Evolutionary conservation across 2,329 filamentous ascomycete genomes (phyloP).

Genomic region (Exophiala mesophila): DNA sequence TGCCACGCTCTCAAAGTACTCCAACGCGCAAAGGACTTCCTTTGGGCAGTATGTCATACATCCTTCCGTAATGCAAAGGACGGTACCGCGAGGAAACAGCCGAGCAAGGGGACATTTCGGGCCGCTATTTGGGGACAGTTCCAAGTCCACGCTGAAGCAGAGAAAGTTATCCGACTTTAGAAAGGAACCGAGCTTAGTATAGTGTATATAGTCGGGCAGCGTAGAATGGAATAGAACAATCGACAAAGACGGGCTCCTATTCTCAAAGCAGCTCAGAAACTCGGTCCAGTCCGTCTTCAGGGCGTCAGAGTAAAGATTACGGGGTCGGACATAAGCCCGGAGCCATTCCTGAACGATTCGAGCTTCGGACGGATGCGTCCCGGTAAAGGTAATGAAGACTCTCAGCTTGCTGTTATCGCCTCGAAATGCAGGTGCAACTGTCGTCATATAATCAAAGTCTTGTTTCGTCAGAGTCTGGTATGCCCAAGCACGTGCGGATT

Average conservation of each 20-base stretch:
- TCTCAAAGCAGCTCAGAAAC: constrained; percentile 4
- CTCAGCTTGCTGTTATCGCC: not conserved
- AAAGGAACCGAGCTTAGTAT: constrained; percentile 1
- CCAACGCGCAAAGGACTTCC: too few relatives aligned
- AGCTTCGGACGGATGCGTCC: constrained; percentile 14
- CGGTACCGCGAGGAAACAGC: constrained; percentile 17
- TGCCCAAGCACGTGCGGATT: too few relatives aligned
- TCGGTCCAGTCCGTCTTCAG: constrained; percentile 15
- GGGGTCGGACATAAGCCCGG: not conserved
- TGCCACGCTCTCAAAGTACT: too few relatives aligned
- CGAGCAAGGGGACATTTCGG: too few relatives aligned
- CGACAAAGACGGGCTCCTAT: not conserved
- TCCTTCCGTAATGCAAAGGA: constrained; percentile 17
- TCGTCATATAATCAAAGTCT: not conserved
- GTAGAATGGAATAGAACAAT: constrained; percentile 14
- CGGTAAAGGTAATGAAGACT: constrained; percentile 18
- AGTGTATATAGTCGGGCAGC: constrained; percentile 8
- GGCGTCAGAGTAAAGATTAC: constrained; percentile 10
- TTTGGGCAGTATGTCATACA: constrained; percentile 1
- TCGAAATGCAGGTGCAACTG: not conserved
- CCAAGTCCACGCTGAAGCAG: constrained; percentile 9
- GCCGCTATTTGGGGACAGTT: too few relatives aligned
- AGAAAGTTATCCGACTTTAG: not conserved
- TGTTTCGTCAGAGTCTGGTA: not conserved
- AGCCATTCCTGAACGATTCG: constrained; percentile 12